These are phyloP conservation scores for Lanmaoa rubissima DNA, from an alignment of 768 basidiomycete species.

Conservation along the genomic window DNA sequence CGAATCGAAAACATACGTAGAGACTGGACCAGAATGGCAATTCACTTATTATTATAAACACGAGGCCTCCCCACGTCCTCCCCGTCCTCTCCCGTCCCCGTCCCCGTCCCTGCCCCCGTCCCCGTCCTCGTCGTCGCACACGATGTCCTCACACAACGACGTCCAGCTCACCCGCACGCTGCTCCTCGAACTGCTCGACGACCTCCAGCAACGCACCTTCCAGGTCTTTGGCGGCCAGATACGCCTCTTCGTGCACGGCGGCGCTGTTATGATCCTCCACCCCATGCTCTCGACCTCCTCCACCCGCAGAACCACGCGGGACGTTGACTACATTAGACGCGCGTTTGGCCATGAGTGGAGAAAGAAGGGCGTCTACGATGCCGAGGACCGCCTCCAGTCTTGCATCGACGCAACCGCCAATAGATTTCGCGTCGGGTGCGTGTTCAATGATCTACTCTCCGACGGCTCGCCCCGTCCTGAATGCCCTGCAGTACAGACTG, in stretches of 20 bases:
- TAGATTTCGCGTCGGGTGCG: slow-evolving; percentile 46
- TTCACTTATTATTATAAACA: neutral
- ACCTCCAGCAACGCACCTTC: slow-evolving; percentile 51
- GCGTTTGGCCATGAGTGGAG: slow-evolving; percentile 58
- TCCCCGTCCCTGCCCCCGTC: neutral
- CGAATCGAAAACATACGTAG: neutral
- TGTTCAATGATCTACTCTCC: neutral
- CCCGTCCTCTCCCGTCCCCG: neutral
- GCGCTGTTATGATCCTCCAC: slow-evolving; percentile 73
- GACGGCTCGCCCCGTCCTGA: neutral
- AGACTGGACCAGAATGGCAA: neutral
- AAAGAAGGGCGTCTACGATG: slow-evolving; percentile 47
- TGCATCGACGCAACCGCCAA: slow-evolving; percentile 58
- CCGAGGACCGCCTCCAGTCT: slow-evolving; percentile 49
- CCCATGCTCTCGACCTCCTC: slow-evolving; percentile 38
- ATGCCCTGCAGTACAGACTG: slow-evolving; percentile 44
- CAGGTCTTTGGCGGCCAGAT: slow-evolving; percentile 49
- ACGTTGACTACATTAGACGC: slow-evolving; percentile 66
- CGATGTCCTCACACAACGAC: slow-evolving; percentile 35
- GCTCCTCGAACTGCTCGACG: slow-evolving; percentile 46
- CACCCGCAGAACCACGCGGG: slow-evolving; percentile 54
- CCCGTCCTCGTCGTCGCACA: neutral
- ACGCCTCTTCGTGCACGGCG: slow-evolving; percentile 67
- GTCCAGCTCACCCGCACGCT: slow-evolving; percentile 30
- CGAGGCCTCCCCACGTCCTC: slow-evolving; percentile 1